A percentile compares a stretch with the other conserved stretches of the same genome.
Evolutionary conservation across 2,329 filamentous ascomycete genomes (phyloP).

Genomic region (Microsporum ferrugineum): DNA sequence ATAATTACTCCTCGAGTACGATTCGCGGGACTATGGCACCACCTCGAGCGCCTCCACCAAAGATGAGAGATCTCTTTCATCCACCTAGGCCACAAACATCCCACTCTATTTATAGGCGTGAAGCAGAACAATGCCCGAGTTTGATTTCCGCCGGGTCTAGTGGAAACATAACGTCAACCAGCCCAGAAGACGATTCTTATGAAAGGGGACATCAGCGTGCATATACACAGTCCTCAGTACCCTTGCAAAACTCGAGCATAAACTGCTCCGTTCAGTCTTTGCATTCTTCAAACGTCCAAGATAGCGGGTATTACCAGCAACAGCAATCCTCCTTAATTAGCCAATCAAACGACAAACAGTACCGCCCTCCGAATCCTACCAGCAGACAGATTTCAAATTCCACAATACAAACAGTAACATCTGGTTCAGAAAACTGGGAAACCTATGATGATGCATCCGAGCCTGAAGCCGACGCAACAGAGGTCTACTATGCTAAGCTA

Average conservation of each 20-base stretch:
- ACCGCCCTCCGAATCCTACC: constrained; percentile 23
- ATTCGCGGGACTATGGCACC: constrained; percentile 41
- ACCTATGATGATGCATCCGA: constrained; percentile 82
- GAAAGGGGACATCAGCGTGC: constrained; percentile 50
- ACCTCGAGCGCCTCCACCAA: constrained; percentile 64
- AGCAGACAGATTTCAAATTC: constrained; percentile 61
- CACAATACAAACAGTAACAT: constrained; percentile 49
- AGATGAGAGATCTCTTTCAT: constrained; percentile 73
- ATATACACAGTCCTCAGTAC: constrained; percentile 35
- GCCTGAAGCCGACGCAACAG: constrained; percentile 59
- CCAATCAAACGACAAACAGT: constrained; percentile 8
- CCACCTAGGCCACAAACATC: constrained; percentile 37
- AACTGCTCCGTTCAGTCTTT: constrained; percentile 33
- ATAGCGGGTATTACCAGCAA: constrained; percentile 21
- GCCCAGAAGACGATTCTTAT: constrained; percentile 67
- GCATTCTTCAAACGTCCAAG: constrained; percentile 27
- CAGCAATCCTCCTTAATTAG: constrained; percentile 9
- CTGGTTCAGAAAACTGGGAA: constrained; percentile 94
- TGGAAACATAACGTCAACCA: constrained; percentile 42
- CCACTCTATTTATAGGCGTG: constrained; percentile 11
- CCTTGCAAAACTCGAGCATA: constrained; percentile 29
- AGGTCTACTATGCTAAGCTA: constrained; percentile 70
- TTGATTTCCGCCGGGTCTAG: constrained; percentile 30
- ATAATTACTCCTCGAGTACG: constrained; percentile 33
- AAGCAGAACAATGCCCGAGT: background rate